Evolutionary conservation across 306 rosid genomes (phyloP), one percentile per base, ranked within the genome.

Genomic region (Dryas octopetala): DNA sequence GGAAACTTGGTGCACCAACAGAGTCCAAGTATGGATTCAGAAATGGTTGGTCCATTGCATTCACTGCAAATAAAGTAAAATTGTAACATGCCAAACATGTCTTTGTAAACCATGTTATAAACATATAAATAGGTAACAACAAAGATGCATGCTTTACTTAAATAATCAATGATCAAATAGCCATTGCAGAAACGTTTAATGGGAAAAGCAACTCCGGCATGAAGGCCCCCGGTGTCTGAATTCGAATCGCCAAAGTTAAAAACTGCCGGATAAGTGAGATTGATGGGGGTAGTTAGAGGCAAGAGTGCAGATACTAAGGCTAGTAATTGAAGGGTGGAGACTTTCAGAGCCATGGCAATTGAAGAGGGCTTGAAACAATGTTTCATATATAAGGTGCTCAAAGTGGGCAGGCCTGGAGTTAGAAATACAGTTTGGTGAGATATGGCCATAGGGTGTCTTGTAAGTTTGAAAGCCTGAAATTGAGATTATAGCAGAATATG

Each of bases 171-270:
- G 70, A 83, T 73, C 79, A 83, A 76, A 68, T 81, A 83, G 63
- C 87, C 84, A 83, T 83, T 81, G 16, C 82, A 76, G 53, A 79
- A 83, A 8, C 87, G 75, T 14, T 83, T 66, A 48, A 73, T 9
- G 0, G 84, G 84, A 43, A 76, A 79, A 51, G 81, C 84, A 4
- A 76, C 52, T 38, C 84, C 84, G 0, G 84, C 84, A 41, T 68
- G 79, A 5, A 83, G 11, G 19, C 81, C 82, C 1, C 87, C 87
- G 0, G 87, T 75, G 69, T 83, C 87, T 7, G 87, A 83, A 76
- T 83, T 83, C 1, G 87, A 83, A 73, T 83, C 84, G 8, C 84
- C 82, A 32, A 83, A 80, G 84, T 83, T 83, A 47, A 83, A 83
- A 13, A 83, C 73, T 9, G 84, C 79, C 10, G 84, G 79, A 58